Percentiles rank a stretch among this genome's conserved stretches.
Evolutionary conservation across 1,139 yeast species (phyloP).

Genomic region (Scheffersomyces quercinus): DNA sequence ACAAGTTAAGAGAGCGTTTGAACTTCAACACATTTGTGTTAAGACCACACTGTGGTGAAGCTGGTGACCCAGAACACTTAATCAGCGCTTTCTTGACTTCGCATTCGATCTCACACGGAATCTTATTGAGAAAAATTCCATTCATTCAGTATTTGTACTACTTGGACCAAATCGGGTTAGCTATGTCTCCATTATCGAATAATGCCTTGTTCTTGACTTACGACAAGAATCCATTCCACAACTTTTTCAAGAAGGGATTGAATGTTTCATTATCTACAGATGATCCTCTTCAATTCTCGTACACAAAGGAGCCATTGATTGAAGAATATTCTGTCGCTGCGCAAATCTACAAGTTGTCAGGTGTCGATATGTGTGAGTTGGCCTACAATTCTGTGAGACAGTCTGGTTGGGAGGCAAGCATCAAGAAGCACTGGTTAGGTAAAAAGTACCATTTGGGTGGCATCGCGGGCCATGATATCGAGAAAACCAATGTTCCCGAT

Average conservation of each 20-base stretch:
- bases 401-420: slow-evolving; percentile 85
- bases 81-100: slow-evolving; percentile 87
- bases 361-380: slow-evolving; percentile 97
- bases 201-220: slow-evolving; percentile 94
- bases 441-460: slow-evolving; percentile 62
- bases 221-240: slow-evolving; percentile 90
- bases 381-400: slow-evolving; percentile 80
- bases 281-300: slow-evolving; percentile 80
- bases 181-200: slow-evolving; percentile 98
- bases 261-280: slow-evolving; percentile 88
- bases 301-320: slow-evolving; percentile 95
- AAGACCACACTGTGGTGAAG: slow-evolving; percentile 98
- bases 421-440: slow-evolving; percentile 94
- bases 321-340: slow-evolving; percentile 98
- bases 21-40: slow-evolving; percentile 86
- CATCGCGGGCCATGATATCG: slow-evolving; percentile 79
- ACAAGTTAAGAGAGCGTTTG: slow-evolving; percentile 72
- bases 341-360: slow-evolving; percentile 88
- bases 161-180: slow-evolving; percentile 92
- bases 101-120: slow-evolving; percentile 95
- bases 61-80: slow-evolving; percentile 97
- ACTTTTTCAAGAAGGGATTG: slow-evolving; percentile 87
- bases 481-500: slow-evolving; percentile 92
- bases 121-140: slow-evolving; percentile 86
- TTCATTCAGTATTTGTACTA: slow-evolving; percentile 91